Evolutionary conservation across 2,329 filamentous ascomycete genomes (phyloP), one percentile per base, ranked within the genome.

Genomic region (Trichothecium sympodiale): DNA sequence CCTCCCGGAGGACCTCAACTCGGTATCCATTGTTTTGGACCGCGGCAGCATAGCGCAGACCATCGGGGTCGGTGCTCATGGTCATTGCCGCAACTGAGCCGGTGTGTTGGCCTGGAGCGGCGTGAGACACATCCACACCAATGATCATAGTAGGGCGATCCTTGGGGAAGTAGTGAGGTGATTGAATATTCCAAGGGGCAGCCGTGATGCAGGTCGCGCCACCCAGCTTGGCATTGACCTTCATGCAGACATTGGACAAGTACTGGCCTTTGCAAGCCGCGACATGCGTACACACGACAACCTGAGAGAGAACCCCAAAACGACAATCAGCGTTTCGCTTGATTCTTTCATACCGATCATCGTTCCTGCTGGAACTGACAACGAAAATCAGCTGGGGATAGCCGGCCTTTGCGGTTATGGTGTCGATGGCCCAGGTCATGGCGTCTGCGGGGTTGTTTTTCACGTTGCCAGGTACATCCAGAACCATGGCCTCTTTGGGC

Each of bases 211-310:
- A 78, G 1, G 86, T 95, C 0, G 75, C 71, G 5, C 91, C 91
- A 12, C 91, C 91, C 3, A 98, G 71, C 64, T 98, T 98, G 4
- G 85, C 83, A 48, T 98, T 96, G 45, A 98, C 77, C 64, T 98
- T 98, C 85, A 98, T 91, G 43, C 78, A 74, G 0, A 98, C 86
- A 42, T 98, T 98, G 1, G 84, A 91, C 49, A 84, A 81, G 58
- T 96, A 96, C 49, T 98, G 91, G n/a, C 13, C 26, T 10, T 38
- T 25, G 27, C 35, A 35, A 8, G 16, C 12, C 13, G 8, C 28
- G 15, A 39, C 29, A 17, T 39, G 29, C 3, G 15, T 17, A 8
- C 6, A 13, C 8, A 15, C 14, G 10, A 96, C 53, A 42, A 88
- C 81, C 53, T 96, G 91, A 0, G 86, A 85, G 0, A 86, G 68